Conservation (phyloP, 2,329 filamentous ascomycete species). For the Clonostachys solani region DNA sequence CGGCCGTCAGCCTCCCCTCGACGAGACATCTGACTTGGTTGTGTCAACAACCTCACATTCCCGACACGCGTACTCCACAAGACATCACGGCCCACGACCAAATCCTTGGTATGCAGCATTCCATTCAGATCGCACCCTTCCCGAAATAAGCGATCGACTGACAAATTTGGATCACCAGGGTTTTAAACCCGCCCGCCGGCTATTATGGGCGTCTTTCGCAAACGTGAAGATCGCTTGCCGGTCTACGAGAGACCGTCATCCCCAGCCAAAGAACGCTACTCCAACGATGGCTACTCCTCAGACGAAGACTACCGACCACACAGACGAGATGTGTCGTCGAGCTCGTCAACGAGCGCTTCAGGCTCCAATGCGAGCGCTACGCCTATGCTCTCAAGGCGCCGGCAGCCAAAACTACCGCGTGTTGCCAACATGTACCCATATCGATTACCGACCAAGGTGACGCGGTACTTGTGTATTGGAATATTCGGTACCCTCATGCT, state of each 20-base stretch:
- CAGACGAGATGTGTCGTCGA: slow-evolving; percentile 33
- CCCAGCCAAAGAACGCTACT: slow-evolving; percentile 44
- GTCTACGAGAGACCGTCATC: slow-evolving; percentile 41
- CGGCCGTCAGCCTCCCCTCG: no score
- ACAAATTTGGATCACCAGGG: background rate
- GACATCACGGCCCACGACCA: no score
- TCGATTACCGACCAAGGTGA: slow-evolving; percentile 66
- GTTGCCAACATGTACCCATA: slow-evolving; percentile 38
- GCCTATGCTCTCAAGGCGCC: slow-evolving; percentile 38
- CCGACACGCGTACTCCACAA: no score
- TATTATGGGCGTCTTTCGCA: slow-evolving; percentile 46
- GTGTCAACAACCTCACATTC: no score
- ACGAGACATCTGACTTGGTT: no score
- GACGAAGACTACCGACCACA: slow-evolving; percentile 3
- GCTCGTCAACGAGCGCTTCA: slow-evolving; percentile 47
- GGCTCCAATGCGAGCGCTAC: slow-evolving; percentile 34
- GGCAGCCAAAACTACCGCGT: slow-evolving; percentile 9
- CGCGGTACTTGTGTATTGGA: slow-evolving; percentile 72
- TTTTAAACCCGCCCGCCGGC: background rate
- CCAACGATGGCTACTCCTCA: slow-evolving; percentile 39
- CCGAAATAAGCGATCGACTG: no score
- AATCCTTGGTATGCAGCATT: no score
- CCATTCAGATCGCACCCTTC: no score
- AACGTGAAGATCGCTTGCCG: slow-evolving; percentile 43
- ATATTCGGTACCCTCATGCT: slow-evolving; percentile 67